Percentiles rank a stretch among this genome's conserved stretches.
Evolutionary conservation across 352 stramenopile species (phyloP).

Genomic region (Phytophthora sansomeana): DNA sequence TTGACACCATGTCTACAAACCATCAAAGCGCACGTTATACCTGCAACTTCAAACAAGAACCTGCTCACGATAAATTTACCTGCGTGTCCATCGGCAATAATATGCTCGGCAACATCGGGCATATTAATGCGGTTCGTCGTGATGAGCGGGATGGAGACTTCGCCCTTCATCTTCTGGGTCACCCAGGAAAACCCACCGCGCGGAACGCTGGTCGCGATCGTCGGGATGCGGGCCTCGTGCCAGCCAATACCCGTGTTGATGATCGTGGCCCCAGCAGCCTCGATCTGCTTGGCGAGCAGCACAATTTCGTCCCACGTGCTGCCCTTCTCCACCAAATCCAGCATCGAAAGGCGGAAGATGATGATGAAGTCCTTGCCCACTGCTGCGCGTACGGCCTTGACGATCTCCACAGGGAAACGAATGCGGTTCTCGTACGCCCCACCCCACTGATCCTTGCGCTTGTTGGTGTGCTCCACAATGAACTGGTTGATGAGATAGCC

Average conservation of each 20-base stretch:
- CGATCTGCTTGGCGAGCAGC: constrained; percentile 90
- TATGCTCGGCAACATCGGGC: constrained; percentile 89
- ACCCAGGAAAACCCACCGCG: constrained; percentile 95
- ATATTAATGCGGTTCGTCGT: constrained; percentile 99
- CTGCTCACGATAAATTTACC: constrained; percentile 15
- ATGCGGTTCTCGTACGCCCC: constrained; percentile 95
- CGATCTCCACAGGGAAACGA: constrained; percentile 94
- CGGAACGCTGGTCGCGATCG: constrained; percentile 96
- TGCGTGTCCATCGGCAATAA: constrained; percentile 88
- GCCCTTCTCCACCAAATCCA: constrained; percentile 96
- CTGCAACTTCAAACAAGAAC: not conserved
- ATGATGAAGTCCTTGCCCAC: constrained; percentile 97
- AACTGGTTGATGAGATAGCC: constrained; percentile 99
- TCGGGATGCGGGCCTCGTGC: constrained; percentile 97
- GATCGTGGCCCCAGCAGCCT: constrained; percentile 94
- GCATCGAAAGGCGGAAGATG: constrained; percentile 97
- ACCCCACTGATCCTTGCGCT: constrained; percentile 95
- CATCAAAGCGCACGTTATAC: not conserved
- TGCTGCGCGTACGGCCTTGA: constrained; percentile 90
- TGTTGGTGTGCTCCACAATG: constrained; percentile 95
- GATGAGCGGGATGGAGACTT: constrained; percentile 93
- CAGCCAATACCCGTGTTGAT: constrained; percentile 99
- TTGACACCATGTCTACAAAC: constrained; percentile 78
- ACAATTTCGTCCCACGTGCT: constrained; percentile 91
- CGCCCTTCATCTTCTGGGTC: constrained; percentile 91